These are phyloP conservation scores for Talaromyces islandicus DNA, from an alignment of 2,329 filamentous ascomycete genomes.

Conservation along the genomic window DNA sequence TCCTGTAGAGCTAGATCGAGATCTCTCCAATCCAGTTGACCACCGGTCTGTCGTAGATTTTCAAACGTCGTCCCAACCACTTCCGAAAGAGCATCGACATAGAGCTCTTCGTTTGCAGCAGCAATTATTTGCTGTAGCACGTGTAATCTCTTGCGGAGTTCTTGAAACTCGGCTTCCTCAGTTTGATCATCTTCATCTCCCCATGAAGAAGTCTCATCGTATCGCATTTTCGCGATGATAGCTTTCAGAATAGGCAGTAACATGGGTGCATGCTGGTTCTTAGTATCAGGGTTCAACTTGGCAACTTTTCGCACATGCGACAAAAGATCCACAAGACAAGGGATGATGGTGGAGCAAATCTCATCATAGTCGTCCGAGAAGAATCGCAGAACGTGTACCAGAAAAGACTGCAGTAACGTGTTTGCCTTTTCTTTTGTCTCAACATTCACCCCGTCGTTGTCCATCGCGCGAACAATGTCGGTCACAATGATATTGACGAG, in stretches of 20 bases:
- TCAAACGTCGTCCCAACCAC: constrained; percentile 85
- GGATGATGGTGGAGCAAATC: constrained; percentile 92
- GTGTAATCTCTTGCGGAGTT: constrained; percentile 82
- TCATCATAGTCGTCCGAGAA: constrained; percentile 98
- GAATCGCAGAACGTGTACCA: constrained; percentile 83
- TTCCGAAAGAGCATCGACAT: constrained; percentile 80
- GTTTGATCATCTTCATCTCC: constrained; percentile 91
- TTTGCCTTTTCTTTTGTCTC: constrained; percentile 69
- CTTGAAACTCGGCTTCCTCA: constrained; percentile 95
- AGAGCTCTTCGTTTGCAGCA: constrained; percentile 78
- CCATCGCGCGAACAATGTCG: constrained; percentile 81
- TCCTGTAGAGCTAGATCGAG: constrained; percentile 89
- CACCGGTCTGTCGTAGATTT: constrained; percentile 66
- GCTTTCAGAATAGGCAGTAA: constrained; percentile 83
- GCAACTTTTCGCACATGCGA: constrained; percentile 81
- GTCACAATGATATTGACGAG: constrained; percentile 84
- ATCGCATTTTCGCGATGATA: constrained; percentile 93
- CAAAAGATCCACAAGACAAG: constrained; percentile 84
- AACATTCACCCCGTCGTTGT: constrained; percentile 57
- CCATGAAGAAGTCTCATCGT: constrained; percentile 91
- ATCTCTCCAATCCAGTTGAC: constrained; percentile 86
- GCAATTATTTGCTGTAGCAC: constrained; percentile 90
- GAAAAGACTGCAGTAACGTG: constrained; percentile 72
- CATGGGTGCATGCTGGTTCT: constrained; percentile 71
- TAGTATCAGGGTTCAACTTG: constrained; percentile 57